These are phyloP conservation scores for Diaporthe sp. DNA, from an alignment of 2,329 filamentous ascomycete species.

Conservation along the genomic window DNA sequence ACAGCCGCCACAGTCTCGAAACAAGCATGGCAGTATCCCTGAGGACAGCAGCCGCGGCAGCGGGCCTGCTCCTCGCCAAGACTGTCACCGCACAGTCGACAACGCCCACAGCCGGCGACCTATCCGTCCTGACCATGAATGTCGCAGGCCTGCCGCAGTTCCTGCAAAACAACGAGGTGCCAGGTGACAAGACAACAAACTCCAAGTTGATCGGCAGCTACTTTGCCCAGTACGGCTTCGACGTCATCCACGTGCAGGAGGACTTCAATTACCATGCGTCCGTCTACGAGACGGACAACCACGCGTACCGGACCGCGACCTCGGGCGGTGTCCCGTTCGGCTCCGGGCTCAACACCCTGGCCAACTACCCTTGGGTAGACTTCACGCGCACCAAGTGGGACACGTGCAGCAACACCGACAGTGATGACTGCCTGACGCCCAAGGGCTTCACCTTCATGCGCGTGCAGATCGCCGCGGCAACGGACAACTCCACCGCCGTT, in stretches of 20 bases:
- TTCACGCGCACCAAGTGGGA: slow-evolving; percentile 72
- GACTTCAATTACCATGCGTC: slow-evolving; percentile 78
- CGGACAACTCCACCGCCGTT: slow-evolving; percentile 53
- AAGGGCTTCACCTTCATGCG: slow-evolving; percentile 81
- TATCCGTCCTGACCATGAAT: slow-evolving; percentile 70
- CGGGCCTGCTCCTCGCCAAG: slow-evolving; percentile 35
- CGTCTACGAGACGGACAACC: slow-evolving; percentile 72
- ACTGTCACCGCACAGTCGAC: slow-evolving; percentile 8
- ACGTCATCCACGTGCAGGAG: slow-evolving; percentile 77
- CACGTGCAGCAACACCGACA: slow-evolving; percentile 68
- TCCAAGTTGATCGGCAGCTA: slow-evolving; percentile 68
- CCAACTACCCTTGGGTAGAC: slow-evolving; percentile 70
- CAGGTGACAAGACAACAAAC: slow-evolving; percentile 73
- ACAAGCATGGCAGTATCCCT: slow-evolving; percentile 19
- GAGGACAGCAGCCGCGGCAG: slow-evolving; percentile 16
- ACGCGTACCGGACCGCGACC: slow-evolving; percentile 73
- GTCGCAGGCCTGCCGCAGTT: slow-evolving; percentile 71
- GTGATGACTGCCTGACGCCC: slow-evolving; percentile 74
- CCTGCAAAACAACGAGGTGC: slow-evolving; percentile 71
- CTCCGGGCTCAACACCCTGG: slow-evolving; percentile 74
- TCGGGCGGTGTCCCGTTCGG: slow-evolving; percentile 76
- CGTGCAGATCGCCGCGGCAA: slow-evolving; percentile 58
- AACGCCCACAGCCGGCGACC: slow-evolving; percentile 49
- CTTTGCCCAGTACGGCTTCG: slow-evolving; percentile 70
- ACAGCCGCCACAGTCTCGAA: slow-evolving; percentile 5